Conservation (phyloP, 1,284 basidiomycete genomes). For the Quambalaria eucalypti region DNA sequence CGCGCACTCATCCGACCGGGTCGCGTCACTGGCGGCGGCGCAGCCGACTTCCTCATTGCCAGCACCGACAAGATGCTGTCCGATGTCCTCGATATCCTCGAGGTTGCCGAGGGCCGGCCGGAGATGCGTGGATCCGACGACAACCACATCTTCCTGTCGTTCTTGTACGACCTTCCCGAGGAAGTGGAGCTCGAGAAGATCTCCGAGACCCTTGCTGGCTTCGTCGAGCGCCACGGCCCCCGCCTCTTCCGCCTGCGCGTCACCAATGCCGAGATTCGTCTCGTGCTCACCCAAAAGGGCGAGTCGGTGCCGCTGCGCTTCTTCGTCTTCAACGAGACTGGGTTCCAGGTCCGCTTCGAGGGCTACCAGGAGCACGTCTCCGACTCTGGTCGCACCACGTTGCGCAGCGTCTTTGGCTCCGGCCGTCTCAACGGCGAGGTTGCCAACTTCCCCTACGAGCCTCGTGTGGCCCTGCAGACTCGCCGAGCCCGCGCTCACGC, state of each 20-base stretch:
- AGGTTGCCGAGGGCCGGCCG: constrained; percentile 50
- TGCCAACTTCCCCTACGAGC: constrained; percentile 62
- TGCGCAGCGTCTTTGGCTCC: constrained; percentile 59
- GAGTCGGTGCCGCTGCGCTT: constrained; percentile 80
- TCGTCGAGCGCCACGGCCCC: constrained; percentile 88
- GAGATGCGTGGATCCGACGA: constrained; percentile 44
- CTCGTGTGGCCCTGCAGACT: constrained; percentile 96
- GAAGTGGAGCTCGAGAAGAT: constrained; percentile 92
- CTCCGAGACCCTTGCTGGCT: constrained; percentile 85
- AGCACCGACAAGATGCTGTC: constrained; percentile 95
- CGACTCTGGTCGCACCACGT: constrained; percentile 83
- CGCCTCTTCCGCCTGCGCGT: constrained; percentile 95
- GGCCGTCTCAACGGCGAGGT: constrained; percentile 12
- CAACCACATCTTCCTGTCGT: constrained; percentile 63
- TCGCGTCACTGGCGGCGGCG: constrained; percentile 68
- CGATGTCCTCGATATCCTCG: constrained; percentile 84
- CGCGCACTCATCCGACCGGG: constrained; percentile 93
- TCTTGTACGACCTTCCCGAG: constrained; percentile 74
- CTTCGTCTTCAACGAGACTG: constrained; percentile 95
- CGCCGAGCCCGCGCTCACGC: constrained; percentile 99
- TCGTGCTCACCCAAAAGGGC: constrained; percentile 83
- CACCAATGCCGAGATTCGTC: constrained; percentile 92
- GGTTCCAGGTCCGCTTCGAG: constrained; percentile 96
- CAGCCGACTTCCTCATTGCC: constrained; percentile 94
- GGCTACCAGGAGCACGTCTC: constrained; percentile 98